Percentiles rank a stretch among this genome's conserved stretches.
Evolutionary conservation across 257 asterid genomes (phyloP).

Genomic region (Nemophila menziesii): DNA sequence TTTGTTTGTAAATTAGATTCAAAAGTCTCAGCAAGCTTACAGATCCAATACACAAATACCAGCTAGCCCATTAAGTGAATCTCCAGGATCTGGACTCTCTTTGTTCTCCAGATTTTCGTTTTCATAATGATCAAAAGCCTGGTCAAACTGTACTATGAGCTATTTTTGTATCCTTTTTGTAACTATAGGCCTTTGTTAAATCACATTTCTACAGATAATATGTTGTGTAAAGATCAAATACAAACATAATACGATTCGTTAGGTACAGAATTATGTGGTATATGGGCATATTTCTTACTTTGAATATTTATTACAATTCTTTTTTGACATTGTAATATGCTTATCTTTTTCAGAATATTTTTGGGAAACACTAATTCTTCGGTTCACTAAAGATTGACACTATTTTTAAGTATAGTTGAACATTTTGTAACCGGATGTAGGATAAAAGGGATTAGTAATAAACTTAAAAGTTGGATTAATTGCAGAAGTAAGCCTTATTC

Average conservation of each 20-base stretch:
- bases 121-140: conserved; percentile 21
- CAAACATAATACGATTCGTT: neutral
- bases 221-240: neutral
- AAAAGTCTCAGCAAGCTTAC: conserved; percentile 81
- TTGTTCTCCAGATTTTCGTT: conserved; percentile 87
- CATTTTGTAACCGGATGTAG: too few relatives aligned
- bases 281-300: too few relatives aligned
- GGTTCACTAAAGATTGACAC: too few relatives aligned
- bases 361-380: neutral
- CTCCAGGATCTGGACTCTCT: conserved; percentile 47
- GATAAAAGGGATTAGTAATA: too few relatives aligned
- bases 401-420: too few relatives aligned
- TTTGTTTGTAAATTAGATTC: too few relatives aligned
- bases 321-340: neutral
- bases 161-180: neutral
- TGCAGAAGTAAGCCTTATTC: too few relatives aligned
- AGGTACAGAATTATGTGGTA: too few relatives aligned
- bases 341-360: neutral
- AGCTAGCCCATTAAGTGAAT: conserved; percentile 58
- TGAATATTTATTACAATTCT: neutral
- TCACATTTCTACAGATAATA: neutral
- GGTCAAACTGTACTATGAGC: neutral
- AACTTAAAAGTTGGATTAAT: too few relatives aligned
- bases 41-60: conserved; percentile 41
- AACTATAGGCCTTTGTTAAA: neutral